phyloP scores from a whole-genome alignment of 495 filamentous ascomycete genomes.

The Podospora fimiseda region DNA sequence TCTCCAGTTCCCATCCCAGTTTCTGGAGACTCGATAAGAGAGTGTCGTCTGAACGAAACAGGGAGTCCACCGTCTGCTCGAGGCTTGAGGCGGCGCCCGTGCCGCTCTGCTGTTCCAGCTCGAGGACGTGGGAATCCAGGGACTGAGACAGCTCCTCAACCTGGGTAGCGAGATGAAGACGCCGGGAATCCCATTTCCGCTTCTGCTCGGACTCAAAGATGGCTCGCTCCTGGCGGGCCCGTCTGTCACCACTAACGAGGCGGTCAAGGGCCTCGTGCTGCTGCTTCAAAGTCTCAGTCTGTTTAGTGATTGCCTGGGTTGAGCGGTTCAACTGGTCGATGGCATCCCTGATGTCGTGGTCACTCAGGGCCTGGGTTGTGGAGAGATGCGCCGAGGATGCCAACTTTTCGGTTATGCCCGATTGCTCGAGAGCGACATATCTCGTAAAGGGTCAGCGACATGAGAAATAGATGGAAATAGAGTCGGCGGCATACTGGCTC shows the following conservation, averaged over 20 bases:
- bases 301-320: constrained; percentile 39
- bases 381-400: constrained; percentile 30
- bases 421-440: constrained; percentile 31
- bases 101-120: constrained; percentile 32
- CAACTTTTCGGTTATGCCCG: constrained; percentile 32
- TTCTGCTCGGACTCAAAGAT: constrained; percentile 23
- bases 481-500: constrained; percentile 30
- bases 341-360: constrained; percentile 37
- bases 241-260: constrained; percentile 26
- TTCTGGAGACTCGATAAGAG: constrained; percentile 42
- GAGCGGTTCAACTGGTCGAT: constrained; percentile 41
- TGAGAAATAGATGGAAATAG: not conserved
- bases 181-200: constrained; percentile 28
- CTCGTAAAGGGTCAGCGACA: constrained; percentile 21
- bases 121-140: constrained; percentile 31
- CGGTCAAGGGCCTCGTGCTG: constrained; percentile 39
- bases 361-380: constrained; percentile 26
- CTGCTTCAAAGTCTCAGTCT: constrained; percentile 36
- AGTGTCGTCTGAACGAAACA: constrained; percentile 41
- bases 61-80: constrained; percentile 30
- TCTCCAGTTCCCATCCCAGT: constrained; percentile 40
- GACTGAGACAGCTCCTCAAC: constrained; percentile 36
- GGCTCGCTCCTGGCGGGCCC: constrained; percentile 22
- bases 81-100: constrained; percentile 17
- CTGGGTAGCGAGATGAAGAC: constrained; percentile 27